Base-by-base conservation (phyloP, 345 rosid species). In the Salix dunnii region DNA sequence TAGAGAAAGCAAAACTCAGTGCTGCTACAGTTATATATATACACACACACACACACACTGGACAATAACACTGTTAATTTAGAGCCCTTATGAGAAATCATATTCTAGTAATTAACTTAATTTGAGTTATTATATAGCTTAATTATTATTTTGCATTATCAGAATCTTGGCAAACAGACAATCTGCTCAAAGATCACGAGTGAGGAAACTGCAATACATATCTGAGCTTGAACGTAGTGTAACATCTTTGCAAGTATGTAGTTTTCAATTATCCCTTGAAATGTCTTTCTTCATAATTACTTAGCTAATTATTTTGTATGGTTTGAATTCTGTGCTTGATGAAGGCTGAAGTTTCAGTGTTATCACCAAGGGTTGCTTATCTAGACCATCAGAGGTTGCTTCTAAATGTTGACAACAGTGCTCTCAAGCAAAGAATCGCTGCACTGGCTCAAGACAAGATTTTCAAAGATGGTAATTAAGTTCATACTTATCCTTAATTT, bases 151-250 rank as follows among this genome's bases (percentile, higher is more conserved):
- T 42, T 68, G 17, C 58, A 30, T 71, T 17, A 20, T 35, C 25
- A 82, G 84, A 61, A 82, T 82, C 43, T 67, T 82, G 74, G 84
- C 84, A 43, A 82, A 82, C 28, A 70, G 81, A 60, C 84, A 82
- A 82, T 82, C 84, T 23, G 84, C 84, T 6, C 84, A 78, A 28
- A 74, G 84, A 38, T 82, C 84, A 11, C 75, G 84, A 65, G 84
- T 82, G 58, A 82, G 84, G 74, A 82, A 82, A 76, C 81, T 82
- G 40, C 84, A 82, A 23, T 82, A 82, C 55, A 78, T 82, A 64
- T 78, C 84, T 8, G 84, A 82, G 84, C 84, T 82, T 3, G 84
- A 82, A 75, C 79, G 81, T 9, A 78, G 77, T 74, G 81, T 82
- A 18, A 78, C 79, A 43, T 82, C 84, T 43, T 74, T 82, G 72